Conservation (phyloP, 768 basidiomycete genomes). For the Boletus tomentosulus region DNA sequence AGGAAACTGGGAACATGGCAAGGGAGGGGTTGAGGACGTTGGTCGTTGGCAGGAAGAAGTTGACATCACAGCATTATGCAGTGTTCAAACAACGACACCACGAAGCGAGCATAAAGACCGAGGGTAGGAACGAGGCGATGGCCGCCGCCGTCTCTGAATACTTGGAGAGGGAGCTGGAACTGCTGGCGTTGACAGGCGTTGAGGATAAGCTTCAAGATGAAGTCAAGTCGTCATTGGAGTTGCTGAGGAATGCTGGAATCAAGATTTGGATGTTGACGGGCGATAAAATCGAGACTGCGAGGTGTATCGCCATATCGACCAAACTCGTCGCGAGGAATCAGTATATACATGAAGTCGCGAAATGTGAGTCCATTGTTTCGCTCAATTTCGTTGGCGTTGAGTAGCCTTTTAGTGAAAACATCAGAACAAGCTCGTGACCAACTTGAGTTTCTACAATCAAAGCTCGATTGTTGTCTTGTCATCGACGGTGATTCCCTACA, state of each 20-base stretch:
- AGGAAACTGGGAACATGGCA: constrained; percentile 98
- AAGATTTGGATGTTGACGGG: constrained; percentile 99
- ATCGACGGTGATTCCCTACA: constrained; percentile 97
- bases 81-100: constrained; percentile 72
- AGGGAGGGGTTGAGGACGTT: constrained; percentile 92
- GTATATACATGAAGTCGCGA: constrained; percentile 95
- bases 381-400: constrained; percentile 1
- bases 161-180: constrained; percentile 85
- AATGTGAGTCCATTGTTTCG: constrained; percentile 46
- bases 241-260: constrained; percentile 92
- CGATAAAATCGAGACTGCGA: constrained; percentile 98
- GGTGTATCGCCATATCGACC: constrained; percentile 96
- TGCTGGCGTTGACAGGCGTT: constrained; percentile 94
- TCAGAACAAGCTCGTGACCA: constrained; percentile 79
- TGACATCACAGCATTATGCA: constrained; percentile 64
- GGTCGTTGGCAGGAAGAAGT: constrained; percentile 80
- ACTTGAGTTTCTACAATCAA: constrained; percentile 90
- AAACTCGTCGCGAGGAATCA: constrained; percentile 95
- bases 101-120: constrained; percentile 73
- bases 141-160: constrained; percentile 64
- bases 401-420: constrained; percentile 64
- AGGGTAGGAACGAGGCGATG: constrained; percentile 82
- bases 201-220: constrained; percentile 99
- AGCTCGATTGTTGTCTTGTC: constrained; percentile 95
- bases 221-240: constrained; percentile 88